A percentile compares a stretch with the other conserved stretches of the same genome.
Conservation (phyloP, 2,329 filamentous ascomycete species). For the Verticillium zaregamsianum region DNA sequence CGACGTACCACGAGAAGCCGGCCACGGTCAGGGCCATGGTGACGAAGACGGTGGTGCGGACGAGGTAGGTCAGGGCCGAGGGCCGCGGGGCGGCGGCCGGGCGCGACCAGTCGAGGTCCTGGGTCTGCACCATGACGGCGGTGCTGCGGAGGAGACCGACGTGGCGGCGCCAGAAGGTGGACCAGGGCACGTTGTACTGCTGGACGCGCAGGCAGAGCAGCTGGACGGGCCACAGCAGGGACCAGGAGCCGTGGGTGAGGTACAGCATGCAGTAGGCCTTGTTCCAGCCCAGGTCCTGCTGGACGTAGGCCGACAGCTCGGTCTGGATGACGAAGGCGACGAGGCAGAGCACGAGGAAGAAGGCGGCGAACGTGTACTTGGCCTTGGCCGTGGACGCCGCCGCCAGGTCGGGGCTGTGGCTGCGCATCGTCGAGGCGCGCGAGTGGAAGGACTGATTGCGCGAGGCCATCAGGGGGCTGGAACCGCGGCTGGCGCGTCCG, state of each 20-base stretch:
- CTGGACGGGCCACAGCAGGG: conserved; percentile 81
- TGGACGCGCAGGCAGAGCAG: conserved; percentile 75
- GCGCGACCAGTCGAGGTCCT: conserved; percentile 63
- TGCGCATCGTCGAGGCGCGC: conserved; percentile 68
- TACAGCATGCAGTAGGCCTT: conserved; percentile 99
- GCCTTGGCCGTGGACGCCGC: conserved; percentile 44
- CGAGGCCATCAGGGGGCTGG: conserved; percentile 12
- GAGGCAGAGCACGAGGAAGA: conserved; percentile 79
- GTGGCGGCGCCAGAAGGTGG: conserved; percentile 74
- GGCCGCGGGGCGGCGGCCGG: conserved; percentile 25
- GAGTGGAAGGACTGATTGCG: conserved; percentile 19
- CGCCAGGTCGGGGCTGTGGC: conserved; percentile 63
- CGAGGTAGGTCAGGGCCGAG: conserved; percentile 62
- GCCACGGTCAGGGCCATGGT: conserved; percentile 85
- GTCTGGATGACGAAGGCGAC: conserved; percentile 91
- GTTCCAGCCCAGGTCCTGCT: conserved; percentile 87
- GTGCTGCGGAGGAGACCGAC: conserved; percentile 47
- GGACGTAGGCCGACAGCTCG: conserved; percentile 91
- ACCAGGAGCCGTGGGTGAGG: conserved; percentile 92
- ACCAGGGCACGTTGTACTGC: conserved; percentile 75
- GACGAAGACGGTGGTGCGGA: conserved; percentile 74
- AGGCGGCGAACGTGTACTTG: conserved; percentile 81
- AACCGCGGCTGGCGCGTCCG: conserved; percentile 8
- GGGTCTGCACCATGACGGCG: conserved; percentile 79
- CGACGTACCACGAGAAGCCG: conserved; percentile 91